Base-by-base conservation (phyloP, 305 asterid species). In the Rubia tinctorum region DNA sequence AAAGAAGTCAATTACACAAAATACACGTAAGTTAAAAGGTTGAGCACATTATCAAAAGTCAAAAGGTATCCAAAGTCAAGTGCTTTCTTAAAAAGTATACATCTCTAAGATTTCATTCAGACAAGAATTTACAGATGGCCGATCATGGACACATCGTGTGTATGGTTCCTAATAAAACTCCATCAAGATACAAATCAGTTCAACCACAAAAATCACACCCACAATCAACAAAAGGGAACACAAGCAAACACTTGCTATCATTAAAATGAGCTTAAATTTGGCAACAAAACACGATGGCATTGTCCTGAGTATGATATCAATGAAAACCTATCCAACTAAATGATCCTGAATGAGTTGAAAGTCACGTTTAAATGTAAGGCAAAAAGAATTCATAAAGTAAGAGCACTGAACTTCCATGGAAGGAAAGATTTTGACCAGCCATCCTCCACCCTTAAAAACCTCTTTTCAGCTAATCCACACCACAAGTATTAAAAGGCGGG, bases 391-490 rank as follows among this genome's bases (percentile, higher is more conserved):
- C 69, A 71, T 77, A 76, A 81, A 85, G 60, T 53, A 76, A 82
- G 71, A 80, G 83, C 83, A 83, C 84, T 82, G 68, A 76, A 80
- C 73, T 79, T 79, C 88, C 84, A 83, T 73, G 43, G 56, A 76
- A 62, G 69, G 75, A 71, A 53, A 72, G 78, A 68, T 27, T 68
- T 18, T 47, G 40, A 71, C n/a, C n/a, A n/a, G n/a, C n/a, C n/a
- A n/a, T n/a, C n/a, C n/a, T n/a, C n/a, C n/a, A n/a, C n/a, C n/a
- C n/a, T n/a, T n/a, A n/a, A n/a, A n/a, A n/a, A n/a, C n/a, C n/a
- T n/a, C n/a, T n/a, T n/a, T n/a, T n/a, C n/a, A n/a, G n/a, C n/a
- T n/a, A n/a, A n/a, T n/a, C n/a, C n/a, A n/a, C n/a, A n/a, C n/a
- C n/a, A n/a, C 51, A 39, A 30, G 25, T 15, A 55, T 37, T 8